Evolutionary conservation across 805 yeast genomes (phyloP).

Genomic region (Wickerhamomyces alni): DNA sequence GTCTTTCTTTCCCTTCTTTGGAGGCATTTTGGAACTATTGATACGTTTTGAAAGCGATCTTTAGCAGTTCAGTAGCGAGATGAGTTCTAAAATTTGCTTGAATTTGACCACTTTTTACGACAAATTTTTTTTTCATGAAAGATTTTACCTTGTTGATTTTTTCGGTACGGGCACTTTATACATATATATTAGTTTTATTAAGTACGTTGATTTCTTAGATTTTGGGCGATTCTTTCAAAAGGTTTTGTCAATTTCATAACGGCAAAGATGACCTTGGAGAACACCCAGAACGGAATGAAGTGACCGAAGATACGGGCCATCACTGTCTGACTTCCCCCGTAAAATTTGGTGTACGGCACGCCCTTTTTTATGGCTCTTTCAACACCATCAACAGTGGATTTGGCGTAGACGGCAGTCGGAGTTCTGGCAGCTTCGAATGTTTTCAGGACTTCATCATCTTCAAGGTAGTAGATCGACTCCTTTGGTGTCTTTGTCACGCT

Average conservation of each 20-base stretch:
- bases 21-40: not conserved
- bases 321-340: constrained; percentile 8
- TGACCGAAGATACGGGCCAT: constrained; percentile 7
- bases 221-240: not conserved
- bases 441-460: constrained; percentile 2
- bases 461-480: constrained; percentile 12
- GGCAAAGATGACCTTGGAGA: not conserved
- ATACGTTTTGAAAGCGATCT: not conserved
- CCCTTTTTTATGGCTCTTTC: constrained; percentile 7
- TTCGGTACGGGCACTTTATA: not conserved
- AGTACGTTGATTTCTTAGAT: not conserved
- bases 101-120: not conserved
- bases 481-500: constrained; percentile 2
- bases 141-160: no score
- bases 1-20: no score
- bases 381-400: constrained; percentile 30
- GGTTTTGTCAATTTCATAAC: not conserved
- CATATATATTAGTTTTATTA: not conserved
- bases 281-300: constrained; percentile 2
- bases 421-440: constrained; percentile 7
- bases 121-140: not conserved
- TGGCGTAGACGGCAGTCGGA: constrained; percentile 32
- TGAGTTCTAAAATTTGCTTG: no score
- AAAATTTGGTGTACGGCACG: constrained; percentile 5
- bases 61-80: not conserved